phyloP scores from a whole-genome alignment of 140 eudicot species.

The Erigeron philadelphicus region DNA sequence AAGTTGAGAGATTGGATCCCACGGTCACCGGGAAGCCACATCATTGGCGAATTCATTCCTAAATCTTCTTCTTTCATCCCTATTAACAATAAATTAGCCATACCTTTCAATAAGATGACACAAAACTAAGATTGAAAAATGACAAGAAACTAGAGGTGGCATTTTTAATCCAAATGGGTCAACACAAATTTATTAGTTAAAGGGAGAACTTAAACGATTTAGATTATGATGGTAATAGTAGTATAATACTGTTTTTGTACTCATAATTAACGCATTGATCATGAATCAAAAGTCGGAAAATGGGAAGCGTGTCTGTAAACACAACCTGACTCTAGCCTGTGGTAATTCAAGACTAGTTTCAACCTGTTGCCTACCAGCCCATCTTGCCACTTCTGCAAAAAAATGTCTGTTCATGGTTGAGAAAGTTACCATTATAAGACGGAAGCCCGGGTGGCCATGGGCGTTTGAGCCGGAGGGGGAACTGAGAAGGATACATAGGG shows the following conservation, averaged over 20 bases:
- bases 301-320: neutral
- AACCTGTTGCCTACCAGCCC: neutral
- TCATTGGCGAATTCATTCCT: slow-evolving; percentile 60
- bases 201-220: neutral
- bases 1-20: slow-evolving; percentile 62
- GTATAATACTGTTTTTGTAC: neutral
- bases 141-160: neutral
- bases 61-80: slow-evolving; percentile 66
- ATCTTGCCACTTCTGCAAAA: neutral
- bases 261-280: neutral
- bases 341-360: neutral
- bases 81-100: slow-evolving; percentile 12
- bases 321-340: neutral
- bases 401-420: neutral
- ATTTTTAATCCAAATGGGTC: neutral
- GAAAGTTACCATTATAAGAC: slow-evolving; percentile 47
- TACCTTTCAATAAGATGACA: neutral
- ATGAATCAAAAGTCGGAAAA: neutral
- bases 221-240: neutral
- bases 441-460: slow-evolving; percentile 89
- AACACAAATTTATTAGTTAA: neutral
- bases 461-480: slow-evolving; percentile 75
- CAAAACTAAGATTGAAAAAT: neutral
- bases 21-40: slow-evolving; percentile 63
- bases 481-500: slow-evolving; percentile 92